phyloP scores from a whole-genome alignment of 805 yeast species.

The Myxozyma neotropica region DNA sequence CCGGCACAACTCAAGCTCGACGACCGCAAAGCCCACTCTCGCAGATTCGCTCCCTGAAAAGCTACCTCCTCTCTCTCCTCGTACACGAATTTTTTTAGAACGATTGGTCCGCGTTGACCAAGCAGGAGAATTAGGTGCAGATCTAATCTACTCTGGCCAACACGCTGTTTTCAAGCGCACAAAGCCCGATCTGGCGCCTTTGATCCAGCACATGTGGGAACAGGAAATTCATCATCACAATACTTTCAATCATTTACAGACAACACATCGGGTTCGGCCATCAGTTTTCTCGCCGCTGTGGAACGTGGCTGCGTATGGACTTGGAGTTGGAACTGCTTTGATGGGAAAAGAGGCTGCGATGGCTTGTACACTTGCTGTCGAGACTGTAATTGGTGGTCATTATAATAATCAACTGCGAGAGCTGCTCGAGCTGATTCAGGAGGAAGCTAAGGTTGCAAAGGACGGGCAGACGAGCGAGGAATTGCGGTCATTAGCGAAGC shows the following conservation, averaged over 20 bases:
- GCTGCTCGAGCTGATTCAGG: constrained; percentile 42
- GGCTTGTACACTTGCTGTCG: constrained; percentile 99
- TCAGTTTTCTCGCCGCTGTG: constrained; percentile 89
- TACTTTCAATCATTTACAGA: constrained; percentile 79
- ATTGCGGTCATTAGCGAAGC: constrained; percentile 56
- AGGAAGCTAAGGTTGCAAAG: constrained; percentile 10
- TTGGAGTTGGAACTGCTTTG: constrained; percentile 86
- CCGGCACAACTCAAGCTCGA: not conserved
- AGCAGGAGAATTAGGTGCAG: constrained; percentile 97
- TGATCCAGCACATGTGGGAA: constrained; percentile 95
- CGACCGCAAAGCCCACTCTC: not conserved
- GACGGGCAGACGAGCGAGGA: constrained; percentile 53
- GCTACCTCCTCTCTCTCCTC: constrained; percentile 25
- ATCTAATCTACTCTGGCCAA: constrained; percentile 91
- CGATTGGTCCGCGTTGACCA: constrained; percentile 80
- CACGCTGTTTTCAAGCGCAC: constrained; percentile 69
- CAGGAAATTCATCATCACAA: constrained; percentile 90
- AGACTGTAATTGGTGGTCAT: constrained; percentile 95
- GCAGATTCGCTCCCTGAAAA: not conserved
- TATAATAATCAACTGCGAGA: constrained; percentile 87
- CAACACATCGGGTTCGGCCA: constrained; percentile 81
- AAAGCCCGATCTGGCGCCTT: constrained; percentile 74
- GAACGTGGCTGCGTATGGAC: constrained; percentile 84
- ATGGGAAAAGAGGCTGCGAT: constrained; percentile 94
- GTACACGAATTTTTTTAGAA: constrained; percentile 18